These are phyloP conservation scores for Cyclostephanos invisitatus DNA, from an alignment of 108 stramenopile species.

Conservation along the genomic window DNA sequence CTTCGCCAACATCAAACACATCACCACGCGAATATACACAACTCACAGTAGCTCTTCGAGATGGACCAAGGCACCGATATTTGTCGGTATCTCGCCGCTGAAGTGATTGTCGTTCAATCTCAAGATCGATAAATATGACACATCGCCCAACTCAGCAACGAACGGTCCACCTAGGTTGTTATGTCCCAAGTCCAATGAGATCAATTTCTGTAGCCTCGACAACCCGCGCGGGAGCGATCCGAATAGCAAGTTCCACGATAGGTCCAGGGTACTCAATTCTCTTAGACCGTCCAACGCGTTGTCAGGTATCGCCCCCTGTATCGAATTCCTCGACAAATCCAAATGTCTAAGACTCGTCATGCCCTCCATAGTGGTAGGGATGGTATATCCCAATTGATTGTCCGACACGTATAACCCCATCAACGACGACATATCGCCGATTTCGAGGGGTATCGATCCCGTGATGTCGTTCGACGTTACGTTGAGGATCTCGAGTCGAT, in stretches of 20 bases:
- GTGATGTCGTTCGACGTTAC: constrained; percentile 38
- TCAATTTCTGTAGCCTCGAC: constrained; percentile 18
- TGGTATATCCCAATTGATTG: constrained; percentile 26
- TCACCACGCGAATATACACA: neutral
- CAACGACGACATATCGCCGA: constrained; percentile 31
- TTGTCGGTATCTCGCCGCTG: constrained; percentile 41
- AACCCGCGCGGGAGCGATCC: constrained; percentile 43
- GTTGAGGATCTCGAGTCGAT: constrained; percentile 29
- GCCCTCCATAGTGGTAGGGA: constrained; percentile 33
- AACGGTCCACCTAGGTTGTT: constrained; percentile 47
- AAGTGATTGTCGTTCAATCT: constrained; percentile 54
- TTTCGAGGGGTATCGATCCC: constrained; percentile 29
- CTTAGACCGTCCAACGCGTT: constrained; percentile 52
- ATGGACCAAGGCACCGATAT: constrained; percentile 56
- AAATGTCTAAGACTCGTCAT: constrained; percentile 26
- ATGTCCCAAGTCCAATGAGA: constrained; percentile 35
- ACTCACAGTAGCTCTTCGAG: constrained; percentile 46
- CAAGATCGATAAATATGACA: constrained; percentile 40
- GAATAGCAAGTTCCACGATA: constrained; percentile 35
- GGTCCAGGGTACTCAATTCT: constrained; percentile 35
- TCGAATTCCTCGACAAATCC: constrained; percentile 44
- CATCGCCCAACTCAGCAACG: constrained; percentile 33
- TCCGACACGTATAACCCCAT: constrained; percentile 28
- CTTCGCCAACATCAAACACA: neutral
- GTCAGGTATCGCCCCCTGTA: constrained; percentile 58